Conservation (phyloP, 306 rosid genomes). For the Prunus armeniaca region DNA sequence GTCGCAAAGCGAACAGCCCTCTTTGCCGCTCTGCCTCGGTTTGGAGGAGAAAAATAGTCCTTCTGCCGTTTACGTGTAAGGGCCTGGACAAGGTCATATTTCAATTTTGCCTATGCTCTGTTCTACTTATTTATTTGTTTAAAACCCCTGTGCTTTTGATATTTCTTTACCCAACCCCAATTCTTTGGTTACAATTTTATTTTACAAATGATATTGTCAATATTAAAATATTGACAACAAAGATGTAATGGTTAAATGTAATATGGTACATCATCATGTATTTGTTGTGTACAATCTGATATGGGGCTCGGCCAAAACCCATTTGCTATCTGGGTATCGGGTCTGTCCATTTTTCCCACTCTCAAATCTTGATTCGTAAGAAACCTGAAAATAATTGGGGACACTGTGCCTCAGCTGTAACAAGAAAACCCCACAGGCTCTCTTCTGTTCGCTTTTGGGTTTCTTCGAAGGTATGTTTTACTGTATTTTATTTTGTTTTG, state of each 20-base stretch:
- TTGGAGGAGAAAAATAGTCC: constrained; percentile 16
- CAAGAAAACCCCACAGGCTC: neutral
- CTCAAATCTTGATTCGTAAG: neutral
- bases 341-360: neutral
- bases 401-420: neutral
- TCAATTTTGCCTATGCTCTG: neutral
- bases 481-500: neutral
- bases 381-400: neutral
- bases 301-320: neutral
- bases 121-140: neutral
- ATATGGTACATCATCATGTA: too few species aligned
- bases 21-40: neutral
- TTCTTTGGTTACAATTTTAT: too few species aligned
- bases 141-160: neutral
- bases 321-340: neutral
- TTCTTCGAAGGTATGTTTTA: neutral
- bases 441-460: neutral
- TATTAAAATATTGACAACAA: too few species aligned
- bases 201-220: too few species aligned
- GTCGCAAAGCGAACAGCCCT: neutral
- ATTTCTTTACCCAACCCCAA: neutral
- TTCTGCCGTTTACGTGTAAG: neutral
- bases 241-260: too few species aligned
- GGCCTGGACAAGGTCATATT: neutral
- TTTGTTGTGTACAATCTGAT: neutral